phyloP scores from a whole-genome alignment of 768 basidiomycete species.

The Calocera cornea region DNA sequence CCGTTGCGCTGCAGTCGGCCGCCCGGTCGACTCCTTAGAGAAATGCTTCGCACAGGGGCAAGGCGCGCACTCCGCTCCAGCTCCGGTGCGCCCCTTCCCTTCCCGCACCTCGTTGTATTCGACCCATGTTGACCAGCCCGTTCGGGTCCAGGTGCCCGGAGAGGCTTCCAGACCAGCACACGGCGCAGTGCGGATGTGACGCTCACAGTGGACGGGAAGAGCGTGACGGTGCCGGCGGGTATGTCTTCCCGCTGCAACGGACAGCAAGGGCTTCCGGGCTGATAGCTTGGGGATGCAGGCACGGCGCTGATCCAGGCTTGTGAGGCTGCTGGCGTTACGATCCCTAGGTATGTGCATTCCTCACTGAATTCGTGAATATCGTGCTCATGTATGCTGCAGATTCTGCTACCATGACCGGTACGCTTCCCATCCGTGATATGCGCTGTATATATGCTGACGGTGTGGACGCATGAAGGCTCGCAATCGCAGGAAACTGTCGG shows the following conservation, averaged over 20 bases:
- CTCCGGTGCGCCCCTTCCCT: background rate
- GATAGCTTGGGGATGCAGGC: slow-evolving; percentile 33
- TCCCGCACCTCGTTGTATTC: background rate
- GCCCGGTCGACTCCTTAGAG: background rate
- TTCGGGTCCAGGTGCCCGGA: background rate
- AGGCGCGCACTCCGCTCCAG: background rate
- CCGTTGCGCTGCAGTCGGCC: background rate
- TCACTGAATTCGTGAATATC: slow-evolving; percentile 8
- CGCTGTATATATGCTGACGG: slow-evolving; percentile 10
- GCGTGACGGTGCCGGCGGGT: slow-evolving; percentile 96
- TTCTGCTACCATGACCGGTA: slow-evolving; percentile 81
- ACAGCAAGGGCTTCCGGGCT: background rate
- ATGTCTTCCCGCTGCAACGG: slow-evolving; percentile 20
- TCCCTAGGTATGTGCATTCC: slow-evolving; percentile 48
- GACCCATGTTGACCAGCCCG: background rate
- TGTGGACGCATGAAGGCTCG: slow-evolving; percentile 45
- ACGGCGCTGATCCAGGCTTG: slow-evolving; percentile 96
- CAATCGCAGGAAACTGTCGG: slow-evolving; percentile 97
- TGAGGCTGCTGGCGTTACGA: slow-evolving; percentile 70
- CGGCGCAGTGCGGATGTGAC: slow-evolving; percentile 64
- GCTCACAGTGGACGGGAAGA: slow-evolving; percentile 89
- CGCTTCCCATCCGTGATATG: slow-evolving; percentile 10
- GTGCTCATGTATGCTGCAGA: slow-evolving; percentile 26
- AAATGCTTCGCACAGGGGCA: background rate
- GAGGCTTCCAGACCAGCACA: slow-evolving; percentile 1